Conservation (phyloP, 192 early-diverging fungal species). For the Geranomyces michiganensis region DNA sequence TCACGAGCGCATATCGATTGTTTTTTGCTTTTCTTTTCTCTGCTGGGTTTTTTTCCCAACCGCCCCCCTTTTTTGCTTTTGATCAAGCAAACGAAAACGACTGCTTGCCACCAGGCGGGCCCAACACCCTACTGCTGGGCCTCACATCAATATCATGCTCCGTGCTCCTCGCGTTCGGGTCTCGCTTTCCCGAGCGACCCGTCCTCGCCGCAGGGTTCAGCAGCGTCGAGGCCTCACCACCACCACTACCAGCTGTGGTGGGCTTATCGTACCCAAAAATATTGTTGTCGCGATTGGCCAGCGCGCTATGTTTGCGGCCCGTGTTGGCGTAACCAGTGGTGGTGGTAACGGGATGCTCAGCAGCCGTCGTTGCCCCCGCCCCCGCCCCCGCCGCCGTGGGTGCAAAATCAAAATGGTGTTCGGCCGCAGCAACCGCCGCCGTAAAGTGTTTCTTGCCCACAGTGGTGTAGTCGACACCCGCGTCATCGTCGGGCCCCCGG, state of each 20-base stretch:
- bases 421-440: neutral
- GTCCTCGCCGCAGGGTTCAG: neutral
- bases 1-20: too few species aligned
- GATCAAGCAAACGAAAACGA: constrained; percentile 21
- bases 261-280: constrained; percentile 32
- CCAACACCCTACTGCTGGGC: constrained; percentile 38
- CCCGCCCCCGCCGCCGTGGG: too few species aligned
- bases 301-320: constrained; percentile 20
- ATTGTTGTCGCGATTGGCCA: constrained; percentile 16
- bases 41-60: too few species aligned
- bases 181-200: constrained; percentile 23
- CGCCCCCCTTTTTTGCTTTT: too few species aligned
- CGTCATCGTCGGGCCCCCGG: too few species aligned
- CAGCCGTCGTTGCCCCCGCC: neutral
- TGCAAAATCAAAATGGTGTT: neutral
- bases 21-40: too few species aligned
- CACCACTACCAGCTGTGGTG: neutral
- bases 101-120: constrained; percentile 38
- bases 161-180: constrained; percentile 43
- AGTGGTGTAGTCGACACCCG: neutral
- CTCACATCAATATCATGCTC: neutral
- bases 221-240: neutral
- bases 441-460: constrained; percentile 14
- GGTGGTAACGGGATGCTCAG: neutral
- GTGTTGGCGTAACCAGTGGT: neutral